Evolutionary conservation across 2,329 filamentous ascomycete genomes (phyloP).

Genomic region (Beauveria pseudobassiana): DNA sequence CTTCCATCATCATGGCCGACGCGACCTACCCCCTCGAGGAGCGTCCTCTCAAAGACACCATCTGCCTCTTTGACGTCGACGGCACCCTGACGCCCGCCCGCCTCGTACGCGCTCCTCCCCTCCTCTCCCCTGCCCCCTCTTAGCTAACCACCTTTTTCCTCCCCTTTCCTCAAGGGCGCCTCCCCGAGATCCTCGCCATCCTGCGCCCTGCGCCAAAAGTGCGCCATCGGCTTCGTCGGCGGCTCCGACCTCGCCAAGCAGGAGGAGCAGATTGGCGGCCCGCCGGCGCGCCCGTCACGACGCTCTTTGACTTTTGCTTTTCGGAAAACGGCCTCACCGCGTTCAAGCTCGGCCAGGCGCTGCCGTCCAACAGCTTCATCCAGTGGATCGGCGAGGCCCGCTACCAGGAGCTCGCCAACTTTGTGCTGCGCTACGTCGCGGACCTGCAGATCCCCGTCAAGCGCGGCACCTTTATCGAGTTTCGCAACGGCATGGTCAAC

Average conservation of each 20-base stretch:
- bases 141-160: neutral
- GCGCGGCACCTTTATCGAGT: constrained; percentile 79
- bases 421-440: constrained; percentile 73
- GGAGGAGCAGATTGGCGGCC: constrained; percentile 83
- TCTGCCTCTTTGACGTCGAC: constrained; percentile 95
- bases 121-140: neutral
- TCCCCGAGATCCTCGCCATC: constrained; percentile 74
- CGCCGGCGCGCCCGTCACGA: constrained; percentile 58
- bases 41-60: constrained; percentile 84
- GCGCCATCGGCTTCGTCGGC: constrained; percentile 86
- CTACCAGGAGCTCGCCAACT: constrained; percentile 72
- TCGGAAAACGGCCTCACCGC: constrained; percentile 93
- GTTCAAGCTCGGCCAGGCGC: constrained; percentile 69
- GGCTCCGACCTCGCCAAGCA: constrained; percentile 90
- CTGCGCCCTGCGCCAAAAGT: constrained; percentile 79
- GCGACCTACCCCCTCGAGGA: constrained; percentile 64
- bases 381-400: constrained; percentile 76
- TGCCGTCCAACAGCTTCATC: constrained; percentile 83
- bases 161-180: constrained; percentile 35
- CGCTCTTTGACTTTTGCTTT: constrained; percentile 96
- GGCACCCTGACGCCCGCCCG: constrained; percentile 81
- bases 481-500: constrained; percentile 89
- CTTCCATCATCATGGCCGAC: constrained; percentile 29
- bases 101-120: constrained; percentile 44
- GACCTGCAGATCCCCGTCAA: constrained; percentile 79